Evolutionary conservation across 2,329 filamentous ascomycete genomes (phyloP), one percentile per base, ranked within the genome.

Genomic region (Rhynchosporium secalis): DNA sequence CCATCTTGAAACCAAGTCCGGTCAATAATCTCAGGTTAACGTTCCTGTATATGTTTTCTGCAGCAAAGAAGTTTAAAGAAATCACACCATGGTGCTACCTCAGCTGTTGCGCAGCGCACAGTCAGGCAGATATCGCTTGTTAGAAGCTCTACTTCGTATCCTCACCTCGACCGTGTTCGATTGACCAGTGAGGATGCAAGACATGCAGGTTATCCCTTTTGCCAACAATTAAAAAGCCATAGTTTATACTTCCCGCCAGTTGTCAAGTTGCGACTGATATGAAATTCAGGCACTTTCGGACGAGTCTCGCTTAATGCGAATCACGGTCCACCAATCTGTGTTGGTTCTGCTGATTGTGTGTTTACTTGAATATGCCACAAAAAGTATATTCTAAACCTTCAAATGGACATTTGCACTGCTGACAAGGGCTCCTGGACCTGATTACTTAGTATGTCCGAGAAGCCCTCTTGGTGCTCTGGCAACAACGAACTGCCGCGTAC

Each of bases 81-180:
- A 56, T 56, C 52, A 38, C 36, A 43, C 36, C 52, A 56, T 43
- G 38, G 38, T 26, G 52, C 38, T 33, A 33, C 33, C 49, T 52
- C 49, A 52, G 49, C 31, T 38, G 31, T 31, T 48, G n/a, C 33
- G n/a, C 33, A 38, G 49, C 49, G 49, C 49, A 52, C 31, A 38
- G 31, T 52, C 49, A 52, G 31, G 7, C 31, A 9, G 26, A 3
- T 20, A 52, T 13, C n/a, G 7, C 15, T 6, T 43, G 9, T 15
- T 4, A 43, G 20, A 20, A 20, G 20, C 20, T 1, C 20, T 20
- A 20, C 20, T 20, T 20, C 20, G 20, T 20, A 20, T 20, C 20
- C 20, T 20, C 20, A 20, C 20, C 20, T 20, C 20, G 20, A 20
- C 20, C 20, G 20, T 20, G 20, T 20, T 20, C 20, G 20, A 20